phyloP scores from a whole-genome alignment of 163 green algal genomes.

The Smithsoniella earleae region DNA sequence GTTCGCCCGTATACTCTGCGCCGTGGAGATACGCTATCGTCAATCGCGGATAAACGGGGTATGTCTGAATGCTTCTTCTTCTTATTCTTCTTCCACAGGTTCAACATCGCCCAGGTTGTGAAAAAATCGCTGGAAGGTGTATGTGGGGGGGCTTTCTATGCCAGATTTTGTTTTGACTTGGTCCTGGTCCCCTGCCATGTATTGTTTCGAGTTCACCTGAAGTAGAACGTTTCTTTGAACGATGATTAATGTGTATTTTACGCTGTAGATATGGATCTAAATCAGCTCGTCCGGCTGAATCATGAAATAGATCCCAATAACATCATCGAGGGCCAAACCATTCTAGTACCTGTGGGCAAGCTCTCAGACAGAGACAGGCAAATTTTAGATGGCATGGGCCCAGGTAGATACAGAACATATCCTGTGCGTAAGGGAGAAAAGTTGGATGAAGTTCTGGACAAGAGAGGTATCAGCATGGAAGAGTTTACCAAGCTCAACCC shows the following conservation, averaged over 20 bases:
- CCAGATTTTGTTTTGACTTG: background rate
- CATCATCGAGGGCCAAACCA: constrained; percentile 56
- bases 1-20: constrained; percentile 77
- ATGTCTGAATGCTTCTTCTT: constrained; percentile 27
- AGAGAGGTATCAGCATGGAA: constrained; percentile 55
- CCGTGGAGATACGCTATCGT: constrained; percentile 65
- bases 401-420: constrained; percentile 43
- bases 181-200: background rate
- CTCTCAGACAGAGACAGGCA: constrained; percentile 69
- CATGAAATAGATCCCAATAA: constrained; percentile 41
- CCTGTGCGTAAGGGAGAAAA: constrained; percentile 49
- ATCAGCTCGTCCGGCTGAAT: constrained; percentile 44
- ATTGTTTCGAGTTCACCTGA: background rate
- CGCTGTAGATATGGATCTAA: constrained; percentile 36
- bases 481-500: constrained; percentile 72
- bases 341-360: constrained; percentile 66
- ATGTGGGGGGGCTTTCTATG: background rate
- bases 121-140: background rate
- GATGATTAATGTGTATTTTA: background rate
- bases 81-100: too few species aligned
- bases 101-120: too few species aligned
- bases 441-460: constrained; percentile 58
- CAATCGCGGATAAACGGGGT: constrained; percentile 73
- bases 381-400: constrained; percentile 68
- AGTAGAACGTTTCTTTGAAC: constrained; percentile 28